Evolutionary conservation across 2,329 filamentous ascomycete genomes (phyloP), one percentile per base, ranked within the genome.

Genomic region (Shiraia bambusicola): DNA sequence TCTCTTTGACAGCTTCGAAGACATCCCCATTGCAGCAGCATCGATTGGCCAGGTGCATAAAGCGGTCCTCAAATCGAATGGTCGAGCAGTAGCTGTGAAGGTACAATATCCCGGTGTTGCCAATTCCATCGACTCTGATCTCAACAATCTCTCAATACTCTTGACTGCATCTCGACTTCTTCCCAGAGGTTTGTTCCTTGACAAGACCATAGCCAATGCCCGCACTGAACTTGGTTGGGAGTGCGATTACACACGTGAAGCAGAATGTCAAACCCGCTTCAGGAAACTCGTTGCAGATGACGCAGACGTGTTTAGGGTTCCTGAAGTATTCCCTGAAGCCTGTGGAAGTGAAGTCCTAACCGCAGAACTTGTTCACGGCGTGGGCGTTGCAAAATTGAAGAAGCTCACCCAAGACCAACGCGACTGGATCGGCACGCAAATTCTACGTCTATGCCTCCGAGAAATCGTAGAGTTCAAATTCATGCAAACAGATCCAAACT

Each of bases 401-500:
- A 78, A 78, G 12, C 84, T 97, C 44, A 84, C 80, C 0, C 92
- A 97, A 65, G 76, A 82, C 36, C 89, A 97, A 68, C 83, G 86
- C 46, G 90, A 98, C 73, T 96, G 91, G 88, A 95, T 98, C 60
- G 93, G 93, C 38, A 93, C 89, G 0, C 88, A 97, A 60, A 88
- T 97, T 52, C 79, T 97, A 37, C 87, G 90, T 3, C 83, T 98
- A 9, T 97, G 90, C 65, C 79, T 97, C 28, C 85, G 91, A 44
- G 93, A 97, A 72, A 92, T 97, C 56, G 85, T 85, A 51, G 89
- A 95, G 69, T 97, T 96, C 80, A 84, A 79, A 47, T 97, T 95
- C 74, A 98, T 98, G 93, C 93, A 98, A 72, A 98, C 93, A 4
- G 93, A 98, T 65, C 93, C 93, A 28, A 98, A 98, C 75, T 98